Evolutionary conservation across 768 basidiomycete species (phyloP).

Genomic region (Kwoniella dejecticola): DNA sequence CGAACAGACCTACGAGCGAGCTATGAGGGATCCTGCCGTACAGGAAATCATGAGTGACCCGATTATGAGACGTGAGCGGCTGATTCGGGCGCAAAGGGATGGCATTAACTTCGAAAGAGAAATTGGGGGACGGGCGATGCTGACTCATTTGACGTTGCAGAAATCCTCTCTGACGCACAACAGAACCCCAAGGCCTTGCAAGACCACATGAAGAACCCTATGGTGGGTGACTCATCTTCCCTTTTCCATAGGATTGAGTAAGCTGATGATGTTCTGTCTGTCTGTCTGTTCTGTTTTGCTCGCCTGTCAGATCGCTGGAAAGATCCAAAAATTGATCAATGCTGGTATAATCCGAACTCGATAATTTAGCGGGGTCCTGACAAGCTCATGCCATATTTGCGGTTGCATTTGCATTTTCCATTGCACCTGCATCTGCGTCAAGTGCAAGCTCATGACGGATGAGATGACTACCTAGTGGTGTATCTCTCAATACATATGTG

Average conservation of each 20-base stretch:
- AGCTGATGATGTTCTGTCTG: too few relatives aligned
- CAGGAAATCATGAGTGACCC: slow-evolving; percentile 56
- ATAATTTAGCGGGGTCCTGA: slow-evolving; percentile 20
- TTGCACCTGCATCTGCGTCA: neutral
- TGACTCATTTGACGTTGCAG: slow-evolving; percentile 35
- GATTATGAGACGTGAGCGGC: slow-evolving; percentile 15
- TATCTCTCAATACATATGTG: too few relatives aligned
- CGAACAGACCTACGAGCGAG: slow-evolving; percentile 86
- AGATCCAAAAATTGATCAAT: slow-evolving; percentile 61
- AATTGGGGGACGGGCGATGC: neutral
- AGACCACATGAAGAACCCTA: slow-evolving; percentile 89
- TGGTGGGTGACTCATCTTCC: slow-evolving; percentile 43
- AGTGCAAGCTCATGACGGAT: too few relatives aligned
- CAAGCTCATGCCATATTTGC: too few relatives aligned
- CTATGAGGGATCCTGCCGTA: slow-evolving; percentile 97
- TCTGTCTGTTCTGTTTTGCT: too few relatives aligned
- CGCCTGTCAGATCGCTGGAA: slow-evolving; percentile 29
- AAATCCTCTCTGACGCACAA: slow-evolving; percentile 91
- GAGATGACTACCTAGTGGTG: too few relatives aligned
- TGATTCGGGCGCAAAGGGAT: neutral
- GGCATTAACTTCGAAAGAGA: neutral
- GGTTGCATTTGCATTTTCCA: too few relatives aligned
- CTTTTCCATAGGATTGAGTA: neutral
- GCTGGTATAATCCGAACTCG: slow-evolving; percentile 87
- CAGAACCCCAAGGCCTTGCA: slow-evolving; percentile 80